Evolutionary conservation across 2,329 filamentous ascomycete species (phyloP).

Genomic region (Pezicula radicicola): DNA sequence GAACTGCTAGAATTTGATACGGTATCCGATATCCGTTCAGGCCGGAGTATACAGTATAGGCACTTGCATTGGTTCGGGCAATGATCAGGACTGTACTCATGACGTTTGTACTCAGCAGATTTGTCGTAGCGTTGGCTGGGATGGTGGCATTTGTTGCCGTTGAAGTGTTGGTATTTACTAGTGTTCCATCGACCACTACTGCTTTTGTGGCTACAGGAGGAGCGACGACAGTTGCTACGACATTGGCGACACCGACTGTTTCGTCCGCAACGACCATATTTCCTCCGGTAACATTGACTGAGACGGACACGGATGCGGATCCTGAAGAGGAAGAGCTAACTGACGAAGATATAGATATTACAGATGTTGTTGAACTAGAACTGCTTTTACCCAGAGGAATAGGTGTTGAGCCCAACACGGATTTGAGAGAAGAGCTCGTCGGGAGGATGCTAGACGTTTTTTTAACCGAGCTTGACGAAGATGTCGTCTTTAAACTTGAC

Average conservation of each 20-base stretch:
- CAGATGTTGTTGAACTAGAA: neutral
- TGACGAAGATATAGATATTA: no score
- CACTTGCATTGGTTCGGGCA: constrained; percentile 46
- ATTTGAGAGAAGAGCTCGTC: neutral
- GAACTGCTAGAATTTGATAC: constrained; percentile 50
- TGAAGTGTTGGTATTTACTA: neutral
- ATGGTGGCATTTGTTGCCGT: neutral
- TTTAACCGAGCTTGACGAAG: no score
- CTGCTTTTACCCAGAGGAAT: neutral
- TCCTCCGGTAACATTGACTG: neutral
- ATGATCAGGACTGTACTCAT: constrained; percentile 52
- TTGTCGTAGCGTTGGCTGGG: neutral
- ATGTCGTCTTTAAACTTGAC: no score
- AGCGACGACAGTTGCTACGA: neutral
- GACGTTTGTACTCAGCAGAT: constrained; percentile 9
- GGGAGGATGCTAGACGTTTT: no score
- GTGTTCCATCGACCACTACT: neutral
- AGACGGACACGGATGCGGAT: neutral
- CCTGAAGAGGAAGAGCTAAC: neutral
- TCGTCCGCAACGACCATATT: neutral
- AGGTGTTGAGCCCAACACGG: neutral
- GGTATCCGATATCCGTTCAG: constrained; percentile 60
- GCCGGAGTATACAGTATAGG: constrained; percentile 47
- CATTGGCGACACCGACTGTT: neutral
- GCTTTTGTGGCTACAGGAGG: neutral